Base-by-base conservation (phyloP, 208 protist genomes). In the Histomonas meleagridis region DNA sequence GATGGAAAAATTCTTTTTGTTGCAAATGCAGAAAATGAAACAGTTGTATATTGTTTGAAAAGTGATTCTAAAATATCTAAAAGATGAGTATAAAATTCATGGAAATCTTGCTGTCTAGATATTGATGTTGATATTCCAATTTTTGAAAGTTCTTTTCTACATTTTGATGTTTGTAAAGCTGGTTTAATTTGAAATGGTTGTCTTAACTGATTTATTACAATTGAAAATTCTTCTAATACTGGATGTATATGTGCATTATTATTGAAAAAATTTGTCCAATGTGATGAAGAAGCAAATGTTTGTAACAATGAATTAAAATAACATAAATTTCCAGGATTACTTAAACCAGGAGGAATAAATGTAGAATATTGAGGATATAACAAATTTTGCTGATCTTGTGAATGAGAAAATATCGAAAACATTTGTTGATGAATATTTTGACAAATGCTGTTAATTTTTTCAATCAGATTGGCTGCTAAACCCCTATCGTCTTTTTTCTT, bases 221-320 rank as follows among this genome's bases (percentile, higher is more conserved):
- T 43, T n/a, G 14, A 1, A 32, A 81, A n/a, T 51, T 81, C 70
- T n/a, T 32, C 0, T 48, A 81, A n/a, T 23, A 81, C 10, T n/a
- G 35, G 70, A 81, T 81, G 3, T 48, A 23, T 51, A 23, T 21
- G 3, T 26, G 70, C n/a, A n/a, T 9, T 46, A 32, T 81, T 81
- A n/a, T 81, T 43, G n/a, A 81, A 81, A 51, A 81, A 81, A 51
- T n/a, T 3, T 1, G n/a, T 32, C 70, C 70, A 81, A n/a, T 81
- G 70, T 3, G 18, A 26, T 51, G 70, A 81, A 23, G 70, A 81
- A 12, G 70, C 70, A 51, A 81, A 81, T 38, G 70, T 81, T 51
- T 81, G 70, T 23, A 81, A 32, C 0, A 81, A 35, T n/a, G 70
- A 51, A 28, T 81, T 81, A 12, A 81, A 81, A 81, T 81, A 81